Evolutionary conservation across 1,284 basidiomycete genomes (phyloP), one percentile per base, ranked within the genome.

Genomic region (Cryptococcus hybrid): DNA sequence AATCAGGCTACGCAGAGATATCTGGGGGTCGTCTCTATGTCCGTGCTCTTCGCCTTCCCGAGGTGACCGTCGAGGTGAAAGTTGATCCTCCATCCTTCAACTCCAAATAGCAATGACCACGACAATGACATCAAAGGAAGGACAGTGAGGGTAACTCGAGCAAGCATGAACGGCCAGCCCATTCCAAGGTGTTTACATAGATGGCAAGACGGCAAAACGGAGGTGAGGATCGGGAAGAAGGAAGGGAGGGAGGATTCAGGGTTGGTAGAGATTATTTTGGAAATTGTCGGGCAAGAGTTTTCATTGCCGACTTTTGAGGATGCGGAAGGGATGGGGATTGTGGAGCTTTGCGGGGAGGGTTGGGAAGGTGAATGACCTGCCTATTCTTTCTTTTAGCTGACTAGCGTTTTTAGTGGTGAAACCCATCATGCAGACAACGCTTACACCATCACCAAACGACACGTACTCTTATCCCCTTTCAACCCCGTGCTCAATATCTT

Each of bases 331-430:
- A 69, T 50, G 5, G 43, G 68, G 42, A 55, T 46, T 1, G 63
- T 72, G 2, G 67, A 70, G 50, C 58, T 74, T 2, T 42, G 47
- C 0, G 67, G 70, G 5, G 55, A 60, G 11, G 63, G 63, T 12
- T 74, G 70, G 70, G 54, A 62, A 12, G 58, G 71, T 73, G 47
- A 63, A 66, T 70, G 3, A 15, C 12, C 40, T 42, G 15, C 15
- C 5, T 5, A 42, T 42, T 11, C 11, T 42, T 42, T 42, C 15
- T 42, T 12, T 42, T 12, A 12, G 40, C 40, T 15, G 15, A 42
- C 40, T 3, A 3, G 12, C 40, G 5, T 12, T 11, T 15, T 12
- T 15, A 42, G 40, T 5, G 12, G 50, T 63, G 7, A 38, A 36
- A 9, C n/a, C 47, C n/a, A 38, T 9, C n/a, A 30, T 61, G 12